These are phyloP conservation scores for Fusarium abutilonis DNA, from an alignment of 2,329 filamentous ascomycete genomes.

Conservation along the genomic window DNA sequence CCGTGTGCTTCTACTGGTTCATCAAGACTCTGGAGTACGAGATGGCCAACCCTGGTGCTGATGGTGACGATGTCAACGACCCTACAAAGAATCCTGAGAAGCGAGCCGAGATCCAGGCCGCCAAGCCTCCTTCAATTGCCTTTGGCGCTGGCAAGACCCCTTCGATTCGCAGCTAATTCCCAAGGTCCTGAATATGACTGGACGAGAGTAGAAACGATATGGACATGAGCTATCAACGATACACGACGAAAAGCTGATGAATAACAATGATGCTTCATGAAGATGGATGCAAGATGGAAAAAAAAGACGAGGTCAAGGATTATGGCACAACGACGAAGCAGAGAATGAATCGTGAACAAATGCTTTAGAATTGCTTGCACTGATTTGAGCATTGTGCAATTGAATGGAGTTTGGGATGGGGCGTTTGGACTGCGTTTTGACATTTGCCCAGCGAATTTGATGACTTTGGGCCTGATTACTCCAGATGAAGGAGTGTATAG, in stretches of 20 bases:
- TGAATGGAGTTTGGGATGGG: background rate
- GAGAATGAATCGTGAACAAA: background rate
- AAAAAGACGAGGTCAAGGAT: background rate
- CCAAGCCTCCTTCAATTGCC: conserved; percentile 30
- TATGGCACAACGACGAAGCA: background rate
- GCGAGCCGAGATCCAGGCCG: conserved; percentile 44
- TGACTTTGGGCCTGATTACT: background rate
- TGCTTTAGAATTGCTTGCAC: background rate
- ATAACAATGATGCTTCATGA: conserved; percentile 3
- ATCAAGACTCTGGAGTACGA: conserved; percentile 55
- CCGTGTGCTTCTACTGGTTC: conserved; percentile 52
- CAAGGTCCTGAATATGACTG: conserved; percentile 8
- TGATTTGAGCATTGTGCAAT: background rate
- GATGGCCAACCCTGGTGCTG: conserved; percentile 59
- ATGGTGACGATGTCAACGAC: conserved; percentile 56
- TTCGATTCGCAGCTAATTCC: conserved; percentile 35
- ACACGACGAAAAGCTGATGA: conserved; percentile 11
- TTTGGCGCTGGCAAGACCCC: conserved; percentile 36
- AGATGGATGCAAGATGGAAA: background rate
- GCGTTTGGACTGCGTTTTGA: background rate
- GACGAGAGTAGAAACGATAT: conserved; percentile 11
- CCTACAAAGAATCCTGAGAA: conserved; percentile 57
- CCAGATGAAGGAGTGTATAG: background rate
- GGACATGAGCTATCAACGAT: conserved; percentile 10
- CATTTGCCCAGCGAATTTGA: background rate